phyloP scores from a whole-genome alignment of 805 yeast species.

The Jamesozyma piceae region DNA sequence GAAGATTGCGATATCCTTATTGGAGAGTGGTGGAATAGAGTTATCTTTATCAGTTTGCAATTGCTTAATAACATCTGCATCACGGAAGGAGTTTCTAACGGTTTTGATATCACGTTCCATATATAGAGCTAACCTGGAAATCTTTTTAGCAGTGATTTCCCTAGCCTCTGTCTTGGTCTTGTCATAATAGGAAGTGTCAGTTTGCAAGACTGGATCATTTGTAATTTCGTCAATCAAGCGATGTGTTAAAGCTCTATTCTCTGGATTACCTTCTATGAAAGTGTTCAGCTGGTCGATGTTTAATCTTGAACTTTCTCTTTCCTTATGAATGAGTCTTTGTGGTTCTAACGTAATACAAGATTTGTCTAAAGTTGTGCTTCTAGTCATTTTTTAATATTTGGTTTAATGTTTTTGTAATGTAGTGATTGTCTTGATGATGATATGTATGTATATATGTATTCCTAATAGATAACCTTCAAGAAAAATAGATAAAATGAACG shows the following conservation, averaged over 20 bases:
- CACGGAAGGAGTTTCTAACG: constrained; percentile 16
- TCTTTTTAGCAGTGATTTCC: constrained; percentile 49
- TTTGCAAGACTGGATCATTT: constrained; percentile 56
- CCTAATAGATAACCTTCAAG: too few relatives aligned
- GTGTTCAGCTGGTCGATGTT: constrained; percentile 41
- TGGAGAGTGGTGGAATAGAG: constrained; percentile 15
- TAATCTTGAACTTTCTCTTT: constrained; percentile 38
- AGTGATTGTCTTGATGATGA: too few relatives aligned
- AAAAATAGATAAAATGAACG: too few relatives aligned
- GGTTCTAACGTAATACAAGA: constrained; percentile 22
- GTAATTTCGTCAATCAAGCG: constrained; percentile 48
- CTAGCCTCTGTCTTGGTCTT: constrained; percentile 47
- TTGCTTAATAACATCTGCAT: constrained; percentile 19
- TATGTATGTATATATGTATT: too few relatives aligned
- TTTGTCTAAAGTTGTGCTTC: constrained; percentile 16
- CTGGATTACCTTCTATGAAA: constrained; percentile 44
- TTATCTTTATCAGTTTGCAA: constrained; percentile 15
- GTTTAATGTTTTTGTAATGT: too few relatives aligned
- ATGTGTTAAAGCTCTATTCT: constrained; percentile 40
- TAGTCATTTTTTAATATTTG: too few relatives aligned
- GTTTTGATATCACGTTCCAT: constrained; percentile 38
- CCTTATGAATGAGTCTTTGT: constrained; percentile 30
- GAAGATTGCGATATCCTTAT: constrained; percentile 32
- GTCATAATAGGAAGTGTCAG: constrained; percentile 49
- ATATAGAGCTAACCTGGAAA: constrained; percentile 51